A percentile compares a stretch with the other conserved stretches of the same genome.
Evolutionary conservation across 2,329 filamentous ascomycete species (phyloP).

Genomic region (Talaromyces sp.): DNA sequence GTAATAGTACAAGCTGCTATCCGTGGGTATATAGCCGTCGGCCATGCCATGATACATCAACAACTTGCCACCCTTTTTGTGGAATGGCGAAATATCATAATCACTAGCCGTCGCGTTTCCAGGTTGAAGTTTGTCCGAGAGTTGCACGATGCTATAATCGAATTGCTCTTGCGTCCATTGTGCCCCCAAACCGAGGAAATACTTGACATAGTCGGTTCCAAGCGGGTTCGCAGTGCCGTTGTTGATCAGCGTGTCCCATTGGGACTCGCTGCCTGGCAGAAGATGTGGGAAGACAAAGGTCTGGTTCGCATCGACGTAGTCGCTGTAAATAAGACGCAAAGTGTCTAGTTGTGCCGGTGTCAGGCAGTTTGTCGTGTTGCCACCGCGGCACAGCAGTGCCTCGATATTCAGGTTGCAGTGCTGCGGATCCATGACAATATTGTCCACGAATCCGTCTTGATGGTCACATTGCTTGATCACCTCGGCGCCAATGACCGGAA

Average conservation of each 20-base stretch:
- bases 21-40: constrained; percentile 7
- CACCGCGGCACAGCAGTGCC: constrained; percentile 25
- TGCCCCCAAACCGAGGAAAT: background rate
- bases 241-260: constrained; percentile 16
- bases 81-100: constrained; percentile 11
- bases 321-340: constrained; percentile 37
- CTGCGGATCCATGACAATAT: constrained; percentile 45
- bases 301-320: constrained; percentile 13
- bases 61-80: constrained; percentile 11
- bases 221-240: background rate
- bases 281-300: constrained; percentile 1
- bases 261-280: constrained; percentile 24
- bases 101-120: constrained; percentile 11
- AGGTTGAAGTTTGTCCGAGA: constrained; percentile 13
- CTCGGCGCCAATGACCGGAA: constrained; percentile 40
- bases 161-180: constrained; percentile 9
- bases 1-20: background rate
- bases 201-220: background rate
- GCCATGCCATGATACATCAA: constrained; percentile 15
- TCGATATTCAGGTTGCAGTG: constrained; percentile 36
- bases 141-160: constrained; percentile 32
- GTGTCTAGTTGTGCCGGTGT: constrained; percentile 40
- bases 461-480: constrained; percentile 48
- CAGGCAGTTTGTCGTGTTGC: constrained; percentile 33
- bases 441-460: constrained; percentile 46